Evolutionary conservation across 805 yeast genomes (phyloP), one percentile per base, ranked within the genome.

Genomic region (Candida ulmi): DNA sequence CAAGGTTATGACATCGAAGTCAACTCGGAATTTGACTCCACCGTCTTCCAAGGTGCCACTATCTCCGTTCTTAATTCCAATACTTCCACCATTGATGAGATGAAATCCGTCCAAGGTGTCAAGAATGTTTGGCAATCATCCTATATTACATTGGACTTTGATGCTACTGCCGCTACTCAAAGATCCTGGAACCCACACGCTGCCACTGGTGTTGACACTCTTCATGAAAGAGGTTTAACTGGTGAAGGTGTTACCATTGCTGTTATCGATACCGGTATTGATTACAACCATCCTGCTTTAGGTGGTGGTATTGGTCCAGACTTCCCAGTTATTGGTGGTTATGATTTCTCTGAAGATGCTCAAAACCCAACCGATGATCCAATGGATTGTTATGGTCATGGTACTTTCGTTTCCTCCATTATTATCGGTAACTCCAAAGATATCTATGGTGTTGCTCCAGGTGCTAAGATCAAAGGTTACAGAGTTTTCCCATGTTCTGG

Each of bases 351-450:
- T 27, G 27, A 11, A 2, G 44, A 44, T 17, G 28, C 33, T 1
- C 8, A 26, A 7, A 38, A 42, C 28, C 49, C 51, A 26, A 21
- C 41, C 9, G 24, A 21, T 16, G 44, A 44, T 15, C 44, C 44
- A 26, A 38, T 35, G 38, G 51, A 47, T 37, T 44, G 48, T 42
- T 36, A 26, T 11, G 51, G 51, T 17, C 51, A 47, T 24, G 48
- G 51, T 38, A 44, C 48, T 6, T 47, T 44, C 33, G 48, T 44
- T 13, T 38, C 48, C n/a, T 44, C 48, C 12, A 29, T 47, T 29
- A 44, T 44, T 24, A 28, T 44, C 24, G 44, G 39, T n/a, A 26
- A 42, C 11, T 33, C 41, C 19, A 35, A 38, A 8, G 24, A 32
- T 6, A 2, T 40, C 3, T 8, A 8, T 11, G 51, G 48, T 40